phyloP scores from a whole-genome alignment of 1,284 basidiomycete species.

The Rhodofomes roseus region DNA sequence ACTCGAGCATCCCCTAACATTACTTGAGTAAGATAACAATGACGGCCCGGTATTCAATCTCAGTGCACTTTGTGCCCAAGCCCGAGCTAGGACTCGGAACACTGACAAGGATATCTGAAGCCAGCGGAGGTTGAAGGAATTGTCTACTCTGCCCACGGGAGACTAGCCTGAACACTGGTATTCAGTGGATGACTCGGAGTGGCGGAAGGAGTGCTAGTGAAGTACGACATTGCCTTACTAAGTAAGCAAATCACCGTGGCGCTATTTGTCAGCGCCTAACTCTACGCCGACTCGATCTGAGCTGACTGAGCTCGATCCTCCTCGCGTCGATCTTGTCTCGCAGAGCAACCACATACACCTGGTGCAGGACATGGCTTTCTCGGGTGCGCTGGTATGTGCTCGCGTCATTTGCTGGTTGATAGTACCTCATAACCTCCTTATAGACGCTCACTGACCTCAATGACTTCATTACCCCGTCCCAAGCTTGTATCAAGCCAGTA shows the following conservation, averaged over 20 bases:
- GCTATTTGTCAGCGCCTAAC: background rate
- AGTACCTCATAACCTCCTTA: background rate
- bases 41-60: no score
- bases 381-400: constrained; percentile 77
- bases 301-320: background rate
- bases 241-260: background rate
- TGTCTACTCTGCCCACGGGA: no score
- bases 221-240: background rate
- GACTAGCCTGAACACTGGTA: no score
- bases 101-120: no score
- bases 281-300: background rate
- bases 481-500: constrained; percentile 98
- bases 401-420: background rate
- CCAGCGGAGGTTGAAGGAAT: no score
- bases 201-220: background rate
- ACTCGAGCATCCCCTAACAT: no score
- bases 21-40: no score
- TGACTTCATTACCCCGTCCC: constrained; percentile 96
- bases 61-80: no score
- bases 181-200: background rate
- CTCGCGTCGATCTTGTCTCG: background rate
- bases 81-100: no score
- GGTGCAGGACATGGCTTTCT: constrained; percentile 83
- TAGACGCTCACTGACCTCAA: constrained; percentile 93
- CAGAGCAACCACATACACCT: background rate